Percentiles rank a stretch among this genome's conserved stretches.
Conservation (phyloP, 164 flowering plant species). For the Vitis rotundifolia region DNA sequence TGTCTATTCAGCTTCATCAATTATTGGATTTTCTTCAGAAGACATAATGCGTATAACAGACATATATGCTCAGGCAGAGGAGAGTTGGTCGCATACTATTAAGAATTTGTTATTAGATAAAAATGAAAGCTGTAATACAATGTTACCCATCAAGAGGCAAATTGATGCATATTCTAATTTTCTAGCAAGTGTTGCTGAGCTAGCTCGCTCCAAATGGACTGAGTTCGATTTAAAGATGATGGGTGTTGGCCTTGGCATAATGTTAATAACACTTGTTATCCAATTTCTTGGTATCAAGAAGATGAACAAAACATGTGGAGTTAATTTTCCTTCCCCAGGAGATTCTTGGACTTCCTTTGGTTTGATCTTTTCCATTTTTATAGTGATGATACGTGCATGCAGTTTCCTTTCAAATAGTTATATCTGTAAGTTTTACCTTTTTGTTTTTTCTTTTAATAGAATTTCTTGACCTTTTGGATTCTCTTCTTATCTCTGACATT, state of each 20-base stretch:
- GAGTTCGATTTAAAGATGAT: slow-evolving; percentile 82
- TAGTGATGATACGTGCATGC: slow-evolving; percentile 69
- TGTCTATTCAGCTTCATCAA: slow-evolving; percentile 80
- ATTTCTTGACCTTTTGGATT: slow-evolving; percentile 2
- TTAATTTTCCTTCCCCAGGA: slow-evolving; percentile 24
- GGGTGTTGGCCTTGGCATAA: slow-evolving; percentile 62
- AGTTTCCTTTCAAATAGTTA: slow-evolving; percentile 95
- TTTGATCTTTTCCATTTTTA: slow-evolving; percentile 35
- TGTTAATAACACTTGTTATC: slow-evolving; percentile 57
- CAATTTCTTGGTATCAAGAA: slow-evolving; percentile 50
- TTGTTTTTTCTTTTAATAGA: not conserved
- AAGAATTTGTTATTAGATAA: slow-evolving; percentile 18
- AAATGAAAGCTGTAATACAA: slow-evolving; percentile 28
- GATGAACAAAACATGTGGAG: slow-evolving; percentile 27
- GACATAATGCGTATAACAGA: slow-evolving; percentile 60
- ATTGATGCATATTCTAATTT: slow-evolving; percentile 61
- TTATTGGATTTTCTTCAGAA: slow-evolving; percentile 85
- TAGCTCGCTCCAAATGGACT: slow-evolving; percentile 97
- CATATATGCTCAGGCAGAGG: slow-evolving; percentile 64
- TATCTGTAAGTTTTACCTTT: slow-evolving; percentile 62
- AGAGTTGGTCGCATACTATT: slow-evolving; percentile 38
- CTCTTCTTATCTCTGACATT: not conserved
- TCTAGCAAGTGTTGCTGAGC: slow-evolving; percentile 66
- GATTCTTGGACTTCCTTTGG: slow-evolving; percentile 33
- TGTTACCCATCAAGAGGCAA: slow-evolving; percentile 46